Evolutionary conservation across 305 asterid species (phyloP).

Genomic region (Fraxinus dipetala): DNA sequence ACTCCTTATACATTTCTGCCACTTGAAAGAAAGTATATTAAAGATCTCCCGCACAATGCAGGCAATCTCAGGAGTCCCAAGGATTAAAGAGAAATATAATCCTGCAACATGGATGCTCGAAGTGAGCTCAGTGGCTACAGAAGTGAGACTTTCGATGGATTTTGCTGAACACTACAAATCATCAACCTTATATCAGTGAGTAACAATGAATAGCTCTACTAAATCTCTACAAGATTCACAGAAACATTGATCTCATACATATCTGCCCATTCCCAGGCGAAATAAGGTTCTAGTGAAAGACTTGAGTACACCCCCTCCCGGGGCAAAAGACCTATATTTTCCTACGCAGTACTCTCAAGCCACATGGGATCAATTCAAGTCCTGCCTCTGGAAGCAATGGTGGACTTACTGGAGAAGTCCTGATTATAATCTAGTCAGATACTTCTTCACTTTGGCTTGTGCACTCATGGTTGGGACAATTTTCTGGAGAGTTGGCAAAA

Average conservation of each 20-base stretch:
- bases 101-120: slow-evolving; percentile 38
- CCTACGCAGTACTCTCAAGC: slow-evolving; percentile 52
- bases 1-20: neutral
- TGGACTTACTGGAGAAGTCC: slow-evolving; percentile 75
- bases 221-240: neutral
- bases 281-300: slow-evolving; percentile 56
- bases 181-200: slow-evolving; percentile 27
- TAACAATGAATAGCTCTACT: neutral
- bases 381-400: slow-evolving; percentile 65
- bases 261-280: slow-evolving; percentile 33
- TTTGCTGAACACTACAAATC: slow-evolving; percentile 18
- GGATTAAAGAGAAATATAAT: slow-evolving; percentile 25
- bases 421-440: slow-evolving; percentile 64
- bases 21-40: neutral
- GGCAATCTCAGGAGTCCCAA: slow-evolving; percentile 22
- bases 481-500: slow-evolving; percentile 57
- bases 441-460: slow-evolving; percentile 54
- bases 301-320: slow-evolving; percentile 43
- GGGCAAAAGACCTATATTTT: slow-evolving; percentile 47
- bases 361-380: slow-evolving; percentile 48
- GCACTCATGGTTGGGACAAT: slow-evolving; percentile 59
- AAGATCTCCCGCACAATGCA: neutral
- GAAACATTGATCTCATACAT: slow-evolving; percentile 6
- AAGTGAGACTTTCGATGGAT: slow-evolving; percentile 19
- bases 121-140: slow-evolving; percentile 22